These are phyloP conservation scores for Thielaviopsis euricoi DNA, from an alignment of 2,329 filamentous ascomycete genomes.

Conservation along the genomic window DNA sequence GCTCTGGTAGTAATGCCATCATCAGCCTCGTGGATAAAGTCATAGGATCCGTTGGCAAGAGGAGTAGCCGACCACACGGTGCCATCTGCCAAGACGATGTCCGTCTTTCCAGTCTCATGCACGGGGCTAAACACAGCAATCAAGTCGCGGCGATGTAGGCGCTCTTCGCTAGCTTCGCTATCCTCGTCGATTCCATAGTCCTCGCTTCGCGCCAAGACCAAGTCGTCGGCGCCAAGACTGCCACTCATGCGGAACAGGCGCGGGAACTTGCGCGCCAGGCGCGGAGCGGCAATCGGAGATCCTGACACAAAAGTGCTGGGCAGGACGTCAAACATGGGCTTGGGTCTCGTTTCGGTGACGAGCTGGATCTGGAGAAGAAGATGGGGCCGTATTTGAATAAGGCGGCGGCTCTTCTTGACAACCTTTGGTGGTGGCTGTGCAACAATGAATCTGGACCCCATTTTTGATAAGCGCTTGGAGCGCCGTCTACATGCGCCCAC, in stretches of 20 bases:
- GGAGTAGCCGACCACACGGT: conserved; percentile 38
- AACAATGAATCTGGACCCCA: conserved; percentile 46
- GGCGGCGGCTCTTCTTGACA: conserved; percentile 43
- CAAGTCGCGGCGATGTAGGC: conserved; percentile 31
- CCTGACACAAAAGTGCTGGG: conserved; percentile 45
- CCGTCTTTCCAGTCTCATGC: conserved; percentile 32
- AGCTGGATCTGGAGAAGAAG: conserved; percentile 57
- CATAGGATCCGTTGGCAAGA: conserved; percentile 41
- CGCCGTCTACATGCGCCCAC: conserved; percentile 14
- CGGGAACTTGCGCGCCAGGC: conserved; percentile 43
- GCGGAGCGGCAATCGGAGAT: conserved; percentile 36
- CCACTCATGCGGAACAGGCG: conserved; percentile 47
- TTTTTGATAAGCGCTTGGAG: conserved; percentile 10
- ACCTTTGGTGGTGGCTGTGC: conserved; percentile 49
- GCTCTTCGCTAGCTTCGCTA: conserved; percentile 30
- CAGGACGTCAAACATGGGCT: conserved; percentile 57
- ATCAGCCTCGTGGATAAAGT: conserved; percentile 36
- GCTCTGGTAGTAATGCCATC: conserved; percentile 5
- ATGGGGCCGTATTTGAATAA: conserved; percentile 50
- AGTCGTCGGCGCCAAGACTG: conserved; percentile 49
- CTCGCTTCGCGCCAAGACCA: conserved; percentile 55
- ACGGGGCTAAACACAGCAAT: conserved; percentile 51
- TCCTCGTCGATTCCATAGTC: conserved; percentile 41
- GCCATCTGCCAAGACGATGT: conserved; percentile 51
- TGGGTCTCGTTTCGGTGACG: conserved; percentile 43